Conservation (phyloP, 1,139 yeast species). For the Saccharomyces hybrid region DNA sequence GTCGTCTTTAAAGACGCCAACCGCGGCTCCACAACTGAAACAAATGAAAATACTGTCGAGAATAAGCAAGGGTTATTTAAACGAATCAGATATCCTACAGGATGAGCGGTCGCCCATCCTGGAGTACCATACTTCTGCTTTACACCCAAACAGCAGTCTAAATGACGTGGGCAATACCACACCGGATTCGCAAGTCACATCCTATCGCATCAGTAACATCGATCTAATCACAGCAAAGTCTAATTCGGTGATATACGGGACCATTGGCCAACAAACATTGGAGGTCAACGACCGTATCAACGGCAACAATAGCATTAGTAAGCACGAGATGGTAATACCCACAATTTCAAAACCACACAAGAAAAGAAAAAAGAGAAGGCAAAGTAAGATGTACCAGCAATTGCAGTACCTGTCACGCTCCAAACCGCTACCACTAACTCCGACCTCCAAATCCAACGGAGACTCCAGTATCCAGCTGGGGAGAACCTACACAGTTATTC, state of each 20-base stretch:
- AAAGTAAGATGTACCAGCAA: constrained; percentile 11
- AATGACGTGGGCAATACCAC: neutral
- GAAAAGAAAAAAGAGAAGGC: constrained; percentile 7
- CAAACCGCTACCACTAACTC: constrained; percentile 23
- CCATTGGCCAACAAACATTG: constrained; percentile 1
- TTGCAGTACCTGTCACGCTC: constrained; percentile 10
- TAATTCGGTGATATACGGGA: constrained; percentile 3
- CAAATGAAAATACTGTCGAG: constrained; percentile 20
- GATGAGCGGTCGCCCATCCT: constrained; percentile 24
- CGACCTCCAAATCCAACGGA: constrained; percentile 5
- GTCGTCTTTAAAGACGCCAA: constrained; percentile 9
- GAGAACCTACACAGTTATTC: constrained; percentile 20
- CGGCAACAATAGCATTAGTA: neutral
- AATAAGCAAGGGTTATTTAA: constrained; percentile 13
- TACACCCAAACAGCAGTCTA: neutral
- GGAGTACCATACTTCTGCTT: constrained; percentile 6
- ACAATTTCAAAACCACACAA: neutral
- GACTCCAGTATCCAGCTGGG: constrained; percentile 5
- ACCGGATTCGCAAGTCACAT: neutral
- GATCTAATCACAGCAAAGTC: constrained; percentile 1
- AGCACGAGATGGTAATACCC: neutral
- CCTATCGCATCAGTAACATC: neutral
- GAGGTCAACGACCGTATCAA: neutral
- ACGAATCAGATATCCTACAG: constrained; percentile 3
- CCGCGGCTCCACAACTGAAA: constrained; percentile 23